Evolutionary conservation across 2,329 filamentous ascomycete species (phyloP), one percentile per base, ranked within the genome.

Genomic region (Cephalotrichum gorgonifer): DNA sequence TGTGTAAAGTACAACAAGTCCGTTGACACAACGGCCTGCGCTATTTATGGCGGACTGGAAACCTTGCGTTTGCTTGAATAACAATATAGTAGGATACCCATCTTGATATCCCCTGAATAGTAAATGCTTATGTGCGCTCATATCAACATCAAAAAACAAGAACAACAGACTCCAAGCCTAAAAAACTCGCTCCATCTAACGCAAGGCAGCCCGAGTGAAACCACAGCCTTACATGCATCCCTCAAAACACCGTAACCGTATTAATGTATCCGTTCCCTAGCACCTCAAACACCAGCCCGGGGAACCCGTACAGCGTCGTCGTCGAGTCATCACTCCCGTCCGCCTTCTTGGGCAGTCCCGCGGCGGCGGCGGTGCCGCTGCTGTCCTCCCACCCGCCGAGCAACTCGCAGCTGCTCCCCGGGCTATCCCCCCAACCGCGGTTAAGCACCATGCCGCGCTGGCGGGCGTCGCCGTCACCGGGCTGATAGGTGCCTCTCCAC

Each of bases 201-300:
- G 9, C 27, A 15, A 22, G 15, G 15, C 25, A 27, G 11, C 20
- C 4, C 17, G 14, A 42, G 20, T 9, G 22, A 25, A 35, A 20
- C 7, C n/a, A n/a, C n/a, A n/a, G n/a, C n/a, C n/a, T n/a, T n/a
- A n/a, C n/a, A n/a, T n/a, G n/a, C n/a, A 4, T 14, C 26, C n/a
- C 26, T 78, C 63, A 95, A 70, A 90, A 95, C 23, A 95, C 82
- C 9, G 91, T 97, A 62, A 97, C 72, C 25, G 87, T 86, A 64
- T 88, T 94, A 23, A 98, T 86, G 53, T 81, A 84, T 4, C 87
- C 89, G 61, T 95, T 96, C 79, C 87, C 90, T 64, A 97, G 68
- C 26, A 98, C 91, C 68, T 98, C 93, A 69, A 98, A 97, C 43
- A 96, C 81, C 64, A 97, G 69, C 0, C 93, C 91, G 0, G 93